Base-by-base conservation (phyloP, 495 filamentous ascomycete genomes). In the Extremus antarcticus region DNA sequence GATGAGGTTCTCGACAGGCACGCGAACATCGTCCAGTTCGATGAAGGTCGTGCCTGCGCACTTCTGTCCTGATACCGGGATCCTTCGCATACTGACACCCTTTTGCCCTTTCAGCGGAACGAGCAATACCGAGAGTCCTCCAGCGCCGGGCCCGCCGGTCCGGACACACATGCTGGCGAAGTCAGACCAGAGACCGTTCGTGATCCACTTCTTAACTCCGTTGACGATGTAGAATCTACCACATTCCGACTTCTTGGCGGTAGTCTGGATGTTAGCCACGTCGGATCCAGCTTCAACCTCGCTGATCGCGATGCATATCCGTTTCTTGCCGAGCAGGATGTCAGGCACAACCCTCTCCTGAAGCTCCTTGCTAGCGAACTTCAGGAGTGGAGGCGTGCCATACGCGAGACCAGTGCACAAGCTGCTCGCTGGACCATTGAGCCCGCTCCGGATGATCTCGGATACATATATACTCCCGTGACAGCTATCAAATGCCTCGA, bases 161-260 rank as follows among this genome's bases (percentile, higher is more conserved):
- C 76, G 63, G 7, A 78, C 76, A 24, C 74, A 75, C 53, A 75
- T 70, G 2, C 74, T 78, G 17, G 70, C 70, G 60, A 73, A 76
- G 47, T 76, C 71, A 8, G 76, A 74, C 71, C 73, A 78, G 15
- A 76, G 68, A 19, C 68, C 75, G 54, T 76, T 76, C 22, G 76
- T 79, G 29, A 79, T 78, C 76, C 76, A 79, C 56, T 79, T 78
- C 68, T 79, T 77, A 8, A 69, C 62, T 2, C 76, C 76, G 59
- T 77, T 78, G 13, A 79, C 76, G 25, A 79, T 57, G 47, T 77
- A 79, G 47, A 75, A 64, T 17, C 21, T 23, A 0, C 72, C 73
- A 16, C 73, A 60, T 0, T 2, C 21, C 10, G 67, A 62, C 20
- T 48, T 48, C 21, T 24, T 25, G 0, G 76, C 75, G 1, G 74